Evolutionary conservation across 2,329 filamentous ascomycete genomes (phyloP).

Genomic region (Aureobasidium lini): DNA sequence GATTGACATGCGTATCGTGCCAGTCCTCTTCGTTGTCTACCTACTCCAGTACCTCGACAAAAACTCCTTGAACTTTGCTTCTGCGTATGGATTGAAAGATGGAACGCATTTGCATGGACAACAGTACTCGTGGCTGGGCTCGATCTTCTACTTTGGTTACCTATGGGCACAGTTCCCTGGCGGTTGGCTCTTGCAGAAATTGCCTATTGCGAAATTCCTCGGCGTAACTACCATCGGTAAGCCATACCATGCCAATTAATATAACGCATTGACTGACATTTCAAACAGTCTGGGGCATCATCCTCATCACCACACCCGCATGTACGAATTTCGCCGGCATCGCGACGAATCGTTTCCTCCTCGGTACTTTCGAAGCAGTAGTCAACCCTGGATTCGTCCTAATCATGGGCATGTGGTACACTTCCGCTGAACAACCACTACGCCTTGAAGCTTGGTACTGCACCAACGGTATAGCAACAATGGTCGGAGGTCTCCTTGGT

Average conservation of each 20-base stretch:
- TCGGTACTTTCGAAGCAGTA: conserved; percentile 29
- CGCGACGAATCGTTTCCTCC: conserved; percentile 30
- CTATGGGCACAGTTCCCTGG: conserved; percentile 39
- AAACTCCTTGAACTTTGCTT: conserved; percentile 36
- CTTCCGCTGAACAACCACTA: conserved; percentile 15
- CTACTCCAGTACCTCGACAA: conserved; percentile 37
- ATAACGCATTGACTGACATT: background rate
- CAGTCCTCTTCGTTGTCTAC: conserved; percentile 29
- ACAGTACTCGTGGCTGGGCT: conserved; percentile 46
- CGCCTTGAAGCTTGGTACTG: conserved; percentile 31
- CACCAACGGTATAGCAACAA: conserved; percentile 53
- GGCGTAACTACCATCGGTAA: conserved; percentile 23
- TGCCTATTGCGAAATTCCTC: conserved; percentile 41
- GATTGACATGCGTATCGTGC: conserved; percentile 29
- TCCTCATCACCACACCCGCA: conserved; percentile 35
- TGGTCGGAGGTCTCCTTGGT: conserved; percentile 53
- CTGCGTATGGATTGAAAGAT: conserved; percentile 41
- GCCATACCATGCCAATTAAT: background rate
- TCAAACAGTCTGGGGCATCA: conserved; percentile 30
- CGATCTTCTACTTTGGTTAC: conserved; percentile 46
- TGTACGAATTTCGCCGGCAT: conserved; percentile 34
- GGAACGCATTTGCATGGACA: conserved; percentile 42
- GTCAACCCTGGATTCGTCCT: conserved; percentile 32
- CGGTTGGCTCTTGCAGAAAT: conserved; percentile 37
- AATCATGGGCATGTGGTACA: conserved; percentile 31